A percentile compares a stretch with the other conserved stretches of the same genome.
phyloP scores from a whole-genome alignment of 345 rosid species.

The Sonneratia caseolaris region DNA sequence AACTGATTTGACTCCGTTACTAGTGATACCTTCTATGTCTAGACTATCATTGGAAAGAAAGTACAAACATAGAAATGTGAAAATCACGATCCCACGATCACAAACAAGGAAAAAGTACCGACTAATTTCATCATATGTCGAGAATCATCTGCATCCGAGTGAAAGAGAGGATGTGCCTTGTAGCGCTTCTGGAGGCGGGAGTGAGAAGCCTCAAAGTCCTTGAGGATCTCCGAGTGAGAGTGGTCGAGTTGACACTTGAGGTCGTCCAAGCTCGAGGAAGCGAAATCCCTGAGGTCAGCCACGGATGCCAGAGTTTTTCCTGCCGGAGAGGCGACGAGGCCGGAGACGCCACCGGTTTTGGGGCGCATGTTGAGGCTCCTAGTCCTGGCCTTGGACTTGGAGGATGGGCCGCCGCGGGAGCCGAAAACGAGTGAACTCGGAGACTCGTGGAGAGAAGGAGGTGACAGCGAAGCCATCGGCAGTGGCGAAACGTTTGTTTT shows the following conservation, averaged over 20 bases:
- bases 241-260: conserved; percentile 31
- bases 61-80: background rate
- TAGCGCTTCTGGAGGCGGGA: conserved; percentile 46
- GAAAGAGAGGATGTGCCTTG: conserved; percentile 24
- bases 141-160: background rate
- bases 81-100: background rate
- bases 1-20: background rate
- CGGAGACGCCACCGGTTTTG: conserved; percentile 1
- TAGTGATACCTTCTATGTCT: background rate
- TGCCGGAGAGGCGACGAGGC: conserved; percentile 9
- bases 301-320: conserved; percentile 21
- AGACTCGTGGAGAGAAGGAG: conserved; percentile 1
- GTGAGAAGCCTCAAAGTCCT: conserved; percentile 41
- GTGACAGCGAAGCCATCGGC: conserved; percentile 7
- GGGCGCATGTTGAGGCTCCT: conserved; percentile 1
- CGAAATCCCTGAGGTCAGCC: conserved; percentile 31
- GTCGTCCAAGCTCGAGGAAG: conserved; percentile 29
- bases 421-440: conserved; percentile 1
- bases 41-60: background rate
- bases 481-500: conserved; percentile 1
- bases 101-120: background rate
- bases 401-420: conserved; percentile 2
- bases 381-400: conserved; percentile 5
- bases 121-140: background rate
- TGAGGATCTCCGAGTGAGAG: conserved; percentile 43